These are phyloP conservation scores for Taphrina populina DNA, from an alignment of 1,139 yeast species.

Conservation along the genomic window DNA sequence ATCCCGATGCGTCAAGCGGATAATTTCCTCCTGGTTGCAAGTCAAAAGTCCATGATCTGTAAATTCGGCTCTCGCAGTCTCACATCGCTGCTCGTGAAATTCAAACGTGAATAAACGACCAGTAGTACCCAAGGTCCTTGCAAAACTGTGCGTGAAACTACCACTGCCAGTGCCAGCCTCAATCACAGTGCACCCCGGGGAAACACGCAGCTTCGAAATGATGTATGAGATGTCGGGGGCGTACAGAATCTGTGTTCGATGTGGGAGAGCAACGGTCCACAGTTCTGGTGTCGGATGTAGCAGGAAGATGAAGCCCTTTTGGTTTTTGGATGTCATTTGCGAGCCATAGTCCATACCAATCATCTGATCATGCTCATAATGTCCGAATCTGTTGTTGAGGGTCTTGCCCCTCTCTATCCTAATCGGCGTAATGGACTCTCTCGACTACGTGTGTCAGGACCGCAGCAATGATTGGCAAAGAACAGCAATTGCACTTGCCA, in stretches of 20 bases:
- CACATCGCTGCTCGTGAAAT: constrained; percentile 79
- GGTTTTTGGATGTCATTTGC: constrained; percentile 76
- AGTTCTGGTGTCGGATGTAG: constrained; percentile 91
- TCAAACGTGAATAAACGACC: constrained; percentile 83
- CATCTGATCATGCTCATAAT: constrained; percentile 78
- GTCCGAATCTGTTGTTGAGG: constrained; percentile 83
- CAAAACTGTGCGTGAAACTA: constrained; percentile 88
- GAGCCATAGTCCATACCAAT: constrained; percentile 80
- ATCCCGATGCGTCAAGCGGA: constrained; percentile 79
- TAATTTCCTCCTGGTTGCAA: constrained; percentile 40
- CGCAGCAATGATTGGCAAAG: too few relatives aligned
- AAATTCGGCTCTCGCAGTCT: constrained; percentile 77
- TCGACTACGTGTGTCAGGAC: constrained; percentile 46
- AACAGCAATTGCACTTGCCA: too few relatives aligned
- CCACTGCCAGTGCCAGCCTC: constrained; percentile 99
- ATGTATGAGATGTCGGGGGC: constrained; percentile 94
- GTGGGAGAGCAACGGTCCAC: constrained; percentile 94
- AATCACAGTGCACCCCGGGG: constrained; percentile 73
- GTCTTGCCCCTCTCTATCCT: constrained; percentile 55
- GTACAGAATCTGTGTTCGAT: constrained; percentile 95
- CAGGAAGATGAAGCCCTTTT: constrained; percentile 82
- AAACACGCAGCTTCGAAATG: constrained; percentile 71
- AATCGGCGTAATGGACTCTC: constrained; percentile 77
- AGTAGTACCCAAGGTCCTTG: constrained; percentile 54
- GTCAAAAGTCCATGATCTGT: constrained; percentile 62